phyloP scores from a whole-genome alignment of 208 protist genomes.

The Naegleria lovaniensis region DNA sequence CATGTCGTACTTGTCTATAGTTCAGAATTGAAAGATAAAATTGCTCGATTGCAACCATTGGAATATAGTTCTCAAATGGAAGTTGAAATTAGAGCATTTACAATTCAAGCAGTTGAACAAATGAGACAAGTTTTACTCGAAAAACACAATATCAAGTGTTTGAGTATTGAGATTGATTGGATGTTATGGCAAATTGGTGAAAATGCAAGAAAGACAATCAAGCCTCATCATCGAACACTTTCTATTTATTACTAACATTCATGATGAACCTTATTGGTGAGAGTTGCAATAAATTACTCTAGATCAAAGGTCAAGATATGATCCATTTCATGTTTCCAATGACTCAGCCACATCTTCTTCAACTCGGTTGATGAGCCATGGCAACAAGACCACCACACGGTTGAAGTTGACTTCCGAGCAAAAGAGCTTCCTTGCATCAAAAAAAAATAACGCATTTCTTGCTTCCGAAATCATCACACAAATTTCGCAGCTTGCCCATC shows the following conservation, averaged over 20 bases:
- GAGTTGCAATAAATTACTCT: too few species aligned
- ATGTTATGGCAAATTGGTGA: slow-evolving; percentile 17
- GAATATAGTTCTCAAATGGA: slow-evolving; percentile 3
- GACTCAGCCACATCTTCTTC: too few species aligned
- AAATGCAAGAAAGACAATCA: not conserved
- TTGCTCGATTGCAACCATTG: not conserved
- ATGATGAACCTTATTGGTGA: too few species aligned
- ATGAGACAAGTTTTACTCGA: not conserved
- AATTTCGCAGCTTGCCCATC: too few species aligned
- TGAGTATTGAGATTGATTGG: slow-evolving; percentile 16
- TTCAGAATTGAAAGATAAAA: not conserved
- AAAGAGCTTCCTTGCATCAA: too few species aligned
- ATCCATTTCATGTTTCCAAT: too few species aligned
- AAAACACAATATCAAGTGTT: not conserved
- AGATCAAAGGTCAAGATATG: too few species aligned
- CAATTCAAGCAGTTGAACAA: slow-evolving; percentile 1
- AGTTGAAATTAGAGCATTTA: slow-evolving; percentile 28
- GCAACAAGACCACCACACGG: too few species aligned
- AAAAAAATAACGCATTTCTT: too few species aligned
- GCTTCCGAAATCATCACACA: too few species aligned
- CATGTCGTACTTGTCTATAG: not conserved
- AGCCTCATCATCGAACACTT: slow-evolving; percentile 23
- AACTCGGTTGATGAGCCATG: too few species aligned
- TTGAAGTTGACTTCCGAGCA: too few species aligned
- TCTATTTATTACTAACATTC: slow-evolving; percentile 12